Percentiles rank a stretch among this genome's conserved stretches.
Evolutionary conservation across 2,329 filamentous ascomycete species (phyloP).

Genomic region (Hypoxylon sp.): DNA sequence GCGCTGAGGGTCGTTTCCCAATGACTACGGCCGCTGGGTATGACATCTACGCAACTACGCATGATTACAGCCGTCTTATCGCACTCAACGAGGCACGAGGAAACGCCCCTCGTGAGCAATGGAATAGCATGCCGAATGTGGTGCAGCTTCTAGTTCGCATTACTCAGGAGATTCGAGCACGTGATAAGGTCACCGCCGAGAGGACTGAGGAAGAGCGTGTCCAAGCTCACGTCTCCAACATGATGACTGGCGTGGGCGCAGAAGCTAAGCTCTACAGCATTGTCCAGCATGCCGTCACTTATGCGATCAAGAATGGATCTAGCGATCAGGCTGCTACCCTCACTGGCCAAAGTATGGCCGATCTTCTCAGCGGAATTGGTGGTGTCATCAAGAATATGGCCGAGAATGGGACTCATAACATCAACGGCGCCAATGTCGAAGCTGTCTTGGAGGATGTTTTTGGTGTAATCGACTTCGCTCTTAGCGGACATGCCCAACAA

Average conservation of each 20-base stretch:
- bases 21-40: conserved; percentile 49
- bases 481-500: neutral
- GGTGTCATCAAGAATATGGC: conserved; percentile 32
- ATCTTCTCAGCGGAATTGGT: conserved; percentile 39
- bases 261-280: conserved; percentile 49
- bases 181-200: conserved; percentile 52
- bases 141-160: conserved; percentile 53
- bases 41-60: conserved; percentile 49
- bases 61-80: conserved; percentile 54
- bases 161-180: conserved; percentile 55
- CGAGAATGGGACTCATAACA: conserved; percentile 57
- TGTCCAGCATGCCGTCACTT: conserved; percentile 50
- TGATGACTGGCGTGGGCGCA: conserved; percentile 49
- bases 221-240: conserved; percentile 43
- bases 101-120: conserved; percentile 37
- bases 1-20: conserved; percentile 55
- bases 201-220: conserved; percentile 45
- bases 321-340: conserved; percentile 59
- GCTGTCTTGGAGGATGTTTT: conserved; percentile 48
- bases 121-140: conserved; percentile 26
- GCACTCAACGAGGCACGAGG: conserved; percentile 52
- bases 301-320: conserved; percentile 59
- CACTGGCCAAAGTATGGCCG: conserved; percentile 35
- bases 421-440: conserved; percentile 22
- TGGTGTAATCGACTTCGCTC: conserved; percentile 44